Evolutionary conservation across 1,139 yeast genomes (phyloP).

Genomic region (Diutina siamensis): DNA sequence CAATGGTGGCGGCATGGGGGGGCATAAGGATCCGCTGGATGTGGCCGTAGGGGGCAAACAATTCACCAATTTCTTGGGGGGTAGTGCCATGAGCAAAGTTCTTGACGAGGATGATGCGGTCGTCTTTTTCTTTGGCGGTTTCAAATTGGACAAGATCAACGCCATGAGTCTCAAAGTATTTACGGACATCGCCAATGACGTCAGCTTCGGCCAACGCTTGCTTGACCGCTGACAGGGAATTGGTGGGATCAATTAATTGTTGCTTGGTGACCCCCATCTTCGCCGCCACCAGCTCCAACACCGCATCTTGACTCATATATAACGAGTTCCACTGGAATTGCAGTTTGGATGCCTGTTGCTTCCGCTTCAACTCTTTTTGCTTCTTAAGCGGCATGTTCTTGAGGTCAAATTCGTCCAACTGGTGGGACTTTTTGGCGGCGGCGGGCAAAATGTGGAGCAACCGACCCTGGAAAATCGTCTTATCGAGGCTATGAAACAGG

Average conservation of each 20-base stretch:
- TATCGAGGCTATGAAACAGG: conserved; percentile 69
- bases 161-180: conserved; percentile 74
- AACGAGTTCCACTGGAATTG: conserved; percentile 95
- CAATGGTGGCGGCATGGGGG: conserved; percentile 84
- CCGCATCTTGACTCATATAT: conserved; percentile 85
- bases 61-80: conserved; percentile 65
- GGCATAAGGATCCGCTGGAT: conserved; percentile 81
- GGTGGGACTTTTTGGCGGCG: conserved; percentile 65
- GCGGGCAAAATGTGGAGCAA: conserved; percentile 83
- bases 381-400: conserved; percentile 86
- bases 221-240: conserved; percentile 84
- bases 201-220: conserved; percentile 97
- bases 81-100: conserved; percentile 86
- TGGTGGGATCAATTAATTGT: conserved; percentile 78
- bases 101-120: conserved; percentile 69
- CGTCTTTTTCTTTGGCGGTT: conserved; percentile 60
- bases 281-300: conserved; percentile 77
- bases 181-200: conserved; percentile 83
- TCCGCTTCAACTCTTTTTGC: conserved; percentile 74
- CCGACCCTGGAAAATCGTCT: conserved; percentile 90
- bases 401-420: conserved; percentile 79
- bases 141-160: conserved; percentile 71
- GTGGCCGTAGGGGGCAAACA: conserved; percentile 73
- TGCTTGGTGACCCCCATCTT: conserved; percentile 76
- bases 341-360: conserved; percentile 71